These are phyloP conservation scores for Asclepias syriaca DNA, from an alignment of 257 asterid genomes.

Conservation along the genomic window DNA sequence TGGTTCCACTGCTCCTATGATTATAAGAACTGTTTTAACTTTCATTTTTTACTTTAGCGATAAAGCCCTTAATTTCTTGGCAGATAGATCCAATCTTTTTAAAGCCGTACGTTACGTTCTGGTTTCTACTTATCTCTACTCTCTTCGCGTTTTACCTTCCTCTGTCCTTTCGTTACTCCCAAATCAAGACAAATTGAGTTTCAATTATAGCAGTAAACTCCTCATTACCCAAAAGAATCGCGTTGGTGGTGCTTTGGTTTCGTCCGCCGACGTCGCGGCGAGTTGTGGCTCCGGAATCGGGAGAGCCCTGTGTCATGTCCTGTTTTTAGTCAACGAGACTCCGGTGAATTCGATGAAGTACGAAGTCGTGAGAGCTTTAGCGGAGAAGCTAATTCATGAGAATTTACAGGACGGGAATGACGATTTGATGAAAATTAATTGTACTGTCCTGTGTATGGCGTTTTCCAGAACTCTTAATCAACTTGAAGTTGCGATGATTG, in stretches of 20 bases:
- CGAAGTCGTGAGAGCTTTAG: conserved; percentile 61
- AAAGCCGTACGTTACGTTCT: conserved; percentile 34
- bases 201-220: conserved; percentile 16
- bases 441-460: conserved; percentile 54
- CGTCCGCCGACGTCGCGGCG: conserved; percentile 9
- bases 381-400: conserved; percentile 72
- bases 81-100: conserved; percentile 37
- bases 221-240: conserved; percentile 12
- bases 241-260: conserved; percentile 15
- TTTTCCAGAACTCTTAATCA: conserved; percentile 53
- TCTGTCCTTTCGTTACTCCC: conserved; percentile 33
- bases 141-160: conserved; percentile 51
- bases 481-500: conserved; percentile 50
- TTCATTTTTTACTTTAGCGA: conserved; percentile 43
- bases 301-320: conserved; percentile 68
- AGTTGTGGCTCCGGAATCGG: conserved; percentile 46
- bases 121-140: conserved; percentile 46
- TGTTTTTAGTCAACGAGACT: conserved; percentile 62
- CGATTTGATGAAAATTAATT: conserved; percentile 45
- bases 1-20: conserved; percentile 22
- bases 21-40: conserved; percentile 46
- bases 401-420: conserved; percentile 39
- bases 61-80: conserved; percentile 35
- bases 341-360: conserved; percentile 89
- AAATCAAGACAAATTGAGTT: conserved; percentile 8